Conservation (phyloP, 2,329 filamentous ascomycete species). For the Xylaria sp. region DNA sequence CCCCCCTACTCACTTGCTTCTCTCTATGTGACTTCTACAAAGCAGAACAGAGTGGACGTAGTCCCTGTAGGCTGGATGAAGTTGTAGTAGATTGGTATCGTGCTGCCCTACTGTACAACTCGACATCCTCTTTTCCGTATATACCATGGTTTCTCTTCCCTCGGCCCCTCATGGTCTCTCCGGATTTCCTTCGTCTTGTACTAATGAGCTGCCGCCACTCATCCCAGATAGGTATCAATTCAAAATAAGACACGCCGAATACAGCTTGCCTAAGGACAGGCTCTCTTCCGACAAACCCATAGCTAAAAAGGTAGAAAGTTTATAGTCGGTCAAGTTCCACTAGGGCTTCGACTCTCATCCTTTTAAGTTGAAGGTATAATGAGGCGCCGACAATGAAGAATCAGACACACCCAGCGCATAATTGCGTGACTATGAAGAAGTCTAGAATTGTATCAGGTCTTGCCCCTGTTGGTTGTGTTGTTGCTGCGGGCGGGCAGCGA, state of each 20-base stretch:
- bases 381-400: neutral
- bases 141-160: neutral
- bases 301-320: slow-evolving; percentile 5
- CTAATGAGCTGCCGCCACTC: slow-evolving; percentile 16
- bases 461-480: slow-evolving; percentile 59
- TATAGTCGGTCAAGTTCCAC: slow-evolving; percentile 1
- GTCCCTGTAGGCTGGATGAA: slow-evolving; percentile 14
- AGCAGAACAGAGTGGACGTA: slow-evolving; percentile 3
- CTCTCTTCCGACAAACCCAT: slow-evolving; percentile 7
- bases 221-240: slow-evolving; percentile 32
- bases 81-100: slow-evolving; percentile 27
- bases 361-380: neutral
- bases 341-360: slow-evolving; percentile 6
- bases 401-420: neutral
- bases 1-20: neutral
- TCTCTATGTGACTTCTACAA: slow-evolving; percentile 2
- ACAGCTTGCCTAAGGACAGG: slow-evolving; percentile 7
- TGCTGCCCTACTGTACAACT: slow-evolving; percentile 32
- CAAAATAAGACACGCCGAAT: slow-evolving; percentile 20
- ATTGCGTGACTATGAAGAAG: slow-evolving; percentile 18
- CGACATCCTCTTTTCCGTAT: slow-evolving; percentile 4
- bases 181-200: slow-evolving; percentile 17
- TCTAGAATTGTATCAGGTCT: slow-evolving; percentile 73
- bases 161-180: slow-evolving; percentile 4
- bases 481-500: slow-evolving; percentile 64